These are phyloP conservation scores for Psilocybe cyanescens DNA, from an alignment of 768 basidiomycete species.

Conservation along the genomic window DNA sequence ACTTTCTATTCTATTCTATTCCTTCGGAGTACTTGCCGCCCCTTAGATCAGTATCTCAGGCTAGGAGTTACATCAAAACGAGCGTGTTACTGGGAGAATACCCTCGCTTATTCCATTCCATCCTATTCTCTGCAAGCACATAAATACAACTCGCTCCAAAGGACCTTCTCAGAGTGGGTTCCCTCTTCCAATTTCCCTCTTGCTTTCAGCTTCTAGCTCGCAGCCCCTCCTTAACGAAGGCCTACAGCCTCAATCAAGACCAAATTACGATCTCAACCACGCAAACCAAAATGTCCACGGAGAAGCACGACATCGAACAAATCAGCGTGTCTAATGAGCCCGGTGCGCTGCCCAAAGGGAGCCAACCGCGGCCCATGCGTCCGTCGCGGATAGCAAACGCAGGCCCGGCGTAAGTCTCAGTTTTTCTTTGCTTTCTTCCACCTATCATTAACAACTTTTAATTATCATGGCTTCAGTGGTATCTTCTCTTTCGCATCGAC, in stretches of 20 bases:
- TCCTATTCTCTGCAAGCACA: neutral
- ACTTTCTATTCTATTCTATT: neutral
- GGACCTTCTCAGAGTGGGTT: neutral
- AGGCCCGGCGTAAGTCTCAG: conserved; percentile 31
- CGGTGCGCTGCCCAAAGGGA: conserved; percentile 4
- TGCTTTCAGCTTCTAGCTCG: neutral
- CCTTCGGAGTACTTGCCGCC: neutral
- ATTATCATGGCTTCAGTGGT: conserved; percentile 25
- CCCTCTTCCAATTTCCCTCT: neutral
- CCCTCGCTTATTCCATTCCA: neutral
- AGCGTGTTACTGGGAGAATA: neutral
- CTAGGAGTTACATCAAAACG: neutral
- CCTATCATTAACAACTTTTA: neutral
- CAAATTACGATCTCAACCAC: neutral
- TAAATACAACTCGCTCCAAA: neutral
- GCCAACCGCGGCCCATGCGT: neutral
- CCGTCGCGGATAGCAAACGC: conserved; percentile 32
- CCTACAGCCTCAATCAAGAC: neutral
- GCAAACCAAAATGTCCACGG: conserved; percentile 9
- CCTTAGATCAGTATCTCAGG: neutral
- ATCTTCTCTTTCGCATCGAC: conserved; percentile 48
- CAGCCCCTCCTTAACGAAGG: neutral
- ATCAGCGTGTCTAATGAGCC: neutral
- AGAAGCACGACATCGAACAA: conserved; percentile 14
- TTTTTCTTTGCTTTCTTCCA: neutral